A percentile compares a stretch with the other conserved stretches of the same genome.
Conservation (phyloP, 352 stramenopile genomes). For the Phytopythium boreale region DNA sequence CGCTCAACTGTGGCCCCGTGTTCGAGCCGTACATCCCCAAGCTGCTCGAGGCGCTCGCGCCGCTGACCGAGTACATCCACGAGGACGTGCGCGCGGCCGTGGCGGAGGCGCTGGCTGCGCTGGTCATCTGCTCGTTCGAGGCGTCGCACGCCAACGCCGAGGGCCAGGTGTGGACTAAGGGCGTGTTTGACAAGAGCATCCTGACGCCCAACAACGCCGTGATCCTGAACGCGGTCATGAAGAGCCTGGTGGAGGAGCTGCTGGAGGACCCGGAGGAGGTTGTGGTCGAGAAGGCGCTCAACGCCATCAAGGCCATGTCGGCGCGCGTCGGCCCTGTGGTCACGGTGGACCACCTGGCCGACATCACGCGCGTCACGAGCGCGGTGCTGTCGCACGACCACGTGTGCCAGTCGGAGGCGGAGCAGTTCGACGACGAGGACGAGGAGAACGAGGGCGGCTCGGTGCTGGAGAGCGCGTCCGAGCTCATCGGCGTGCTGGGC, state of each 20-base stretch:
- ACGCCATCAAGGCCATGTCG: slow-evolving; percentile 95
- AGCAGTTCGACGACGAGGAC: slow-evolving; percentile 90
- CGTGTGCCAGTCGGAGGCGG: slow-evolving; percentile 86
- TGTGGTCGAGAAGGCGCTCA: slow-evolving; percentile 95
- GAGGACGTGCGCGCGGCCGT: slow-evolving; percentile 82
- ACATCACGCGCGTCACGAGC: slow-evolving; percentile 84
- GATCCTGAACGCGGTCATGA: slow-evolving; percentile 77
- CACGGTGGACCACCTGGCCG: slow-evolving; percentile 87
- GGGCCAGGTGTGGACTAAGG: slow-evolving; percentile 81
- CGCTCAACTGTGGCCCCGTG: slow-evolving; percentile 69
- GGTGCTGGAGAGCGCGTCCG: slow-evolving; percentile 91
- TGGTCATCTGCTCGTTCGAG: slow-evolving; percentile 87
- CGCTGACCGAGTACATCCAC: slow-evolving; percentile 85
- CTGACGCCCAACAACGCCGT: slow-evolving; percentile 74
- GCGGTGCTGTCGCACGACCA: slow-evolving; percentile 89
- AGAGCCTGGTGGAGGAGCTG: slow-evolving; percentile 73
- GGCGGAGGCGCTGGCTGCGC: slow-evolving; percentile 69
- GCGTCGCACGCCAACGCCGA: slow-evolving; percentile 75
- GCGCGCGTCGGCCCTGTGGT: slow-evolving; percentile 91
- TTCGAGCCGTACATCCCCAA: slow-evolving; percentile 85
- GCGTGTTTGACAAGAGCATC: slow-evolving; percentile 78
- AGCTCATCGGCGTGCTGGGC: slow-evolving; percentile 92
- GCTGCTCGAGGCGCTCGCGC: slow-evolving; percentile 76
- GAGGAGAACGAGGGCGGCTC: slow-evolving; percentile 92
- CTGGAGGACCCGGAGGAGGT: slow-evolving; percentile 76